A percentile compares a stretch with the other conserved stretches of the same genome.
Conservation (phyloP, 2,329 filamentous ascomycete species). For the Penicillium sp. region DNA sequence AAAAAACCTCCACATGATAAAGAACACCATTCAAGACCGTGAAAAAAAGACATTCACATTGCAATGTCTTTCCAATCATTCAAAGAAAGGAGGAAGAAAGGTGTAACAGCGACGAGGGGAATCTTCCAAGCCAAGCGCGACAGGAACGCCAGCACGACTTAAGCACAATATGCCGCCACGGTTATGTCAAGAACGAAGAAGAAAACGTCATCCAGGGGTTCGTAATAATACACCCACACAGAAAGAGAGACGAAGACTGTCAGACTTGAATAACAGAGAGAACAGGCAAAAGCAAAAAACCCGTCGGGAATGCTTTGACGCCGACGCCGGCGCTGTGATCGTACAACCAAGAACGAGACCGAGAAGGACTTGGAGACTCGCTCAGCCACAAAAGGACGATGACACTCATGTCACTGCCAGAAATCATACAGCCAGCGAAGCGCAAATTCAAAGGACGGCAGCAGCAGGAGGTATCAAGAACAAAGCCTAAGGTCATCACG, state of each 20-base stretch:
- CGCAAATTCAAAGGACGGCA: neutral
- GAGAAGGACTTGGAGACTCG: neutral
- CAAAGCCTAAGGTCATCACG: neutral
- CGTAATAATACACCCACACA: neutral
- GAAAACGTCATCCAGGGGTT: neutral
- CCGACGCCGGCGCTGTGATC: neutral
- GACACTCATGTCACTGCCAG: neutral
- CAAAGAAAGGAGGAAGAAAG: conserved; percentile 13
- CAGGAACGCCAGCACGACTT: conserved; percentile 15
- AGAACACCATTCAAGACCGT: neutral
- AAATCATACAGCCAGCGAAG: conserved; percentile 1
- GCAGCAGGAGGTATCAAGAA: neutral
- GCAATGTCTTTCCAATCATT: conserved; percentile 1
- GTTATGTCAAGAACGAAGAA: conserved; percentile 1
- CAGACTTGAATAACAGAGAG: neutral
- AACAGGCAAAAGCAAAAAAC: neutral
- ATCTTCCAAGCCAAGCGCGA: conserved; percentile 33
- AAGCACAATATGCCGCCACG: neutral
- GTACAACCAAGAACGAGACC: neutral
- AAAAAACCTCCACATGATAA: neutral
- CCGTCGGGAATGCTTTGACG: neutral
- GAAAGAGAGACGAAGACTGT: neutral
- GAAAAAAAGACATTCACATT: conserved; percentile 15
- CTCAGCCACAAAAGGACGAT: neutral
- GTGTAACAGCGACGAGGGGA: conserved; percentile 31